These are phyloP conservation scores for Spathaspora gorwiae DNA, from an alignment of 805 yeast species.

Conservation along the genomic window DNA sequence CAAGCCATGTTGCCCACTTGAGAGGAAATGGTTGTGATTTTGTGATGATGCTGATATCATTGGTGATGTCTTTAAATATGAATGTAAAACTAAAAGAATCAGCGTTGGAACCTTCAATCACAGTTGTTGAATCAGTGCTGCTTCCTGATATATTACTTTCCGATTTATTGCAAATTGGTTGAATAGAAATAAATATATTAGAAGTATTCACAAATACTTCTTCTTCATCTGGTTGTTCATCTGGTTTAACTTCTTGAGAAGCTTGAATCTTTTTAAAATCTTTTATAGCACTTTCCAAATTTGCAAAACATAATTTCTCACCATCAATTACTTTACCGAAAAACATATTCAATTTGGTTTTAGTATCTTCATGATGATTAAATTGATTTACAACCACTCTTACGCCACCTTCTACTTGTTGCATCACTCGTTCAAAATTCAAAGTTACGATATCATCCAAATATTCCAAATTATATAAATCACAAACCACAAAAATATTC, in stretches of 20 bases:
- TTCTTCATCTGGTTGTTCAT: conserved; percentile 12
- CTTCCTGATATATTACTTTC: conserved; percentile 1
- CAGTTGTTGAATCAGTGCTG: conserved; percentile 19
- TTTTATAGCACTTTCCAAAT: conserved; percentile 70
- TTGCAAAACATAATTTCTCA: conserved; percentile 83
- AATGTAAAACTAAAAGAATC: conserved; percentile 71
- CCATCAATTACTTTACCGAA: conserved; percentile 78
- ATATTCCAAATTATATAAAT: conserved; percentile 49
- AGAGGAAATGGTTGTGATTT: conserved; percentile 88
- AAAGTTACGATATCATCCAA: conserved; percentile 45
- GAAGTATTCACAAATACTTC: conserved; percentile 36
- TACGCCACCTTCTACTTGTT: conserved; percentile 76
- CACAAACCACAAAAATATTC: conserved; percentile 53
- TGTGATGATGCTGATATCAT: conserved; percentile 66
- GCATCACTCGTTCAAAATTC: conserved; percentile 60
- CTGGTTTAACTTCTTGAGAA: conserved; percentile 13
- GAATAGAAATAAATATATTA: conserved; percentile 65
- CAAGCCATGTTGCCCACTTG: conserved; percentile 94
- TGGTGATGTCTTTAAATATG: conserved; percentile 72
- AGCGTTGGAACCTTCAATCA: conserved; percentile 44
- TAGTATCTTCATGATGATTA: conserved; percentile 25
- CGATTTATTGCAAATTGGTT: conserved; percentile 49
- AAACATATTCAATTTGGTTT: conserved; percentile 61
- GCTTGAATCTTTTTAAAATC: conserved; percentile 23
- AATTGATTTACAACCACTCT: conserved; percentile 53